Evolutionary conservation across 352 stramenopile species (phyloP), one percentile per base, ranked within the genome.

Genomic region (Paralagenidium karlingii): DNA sequence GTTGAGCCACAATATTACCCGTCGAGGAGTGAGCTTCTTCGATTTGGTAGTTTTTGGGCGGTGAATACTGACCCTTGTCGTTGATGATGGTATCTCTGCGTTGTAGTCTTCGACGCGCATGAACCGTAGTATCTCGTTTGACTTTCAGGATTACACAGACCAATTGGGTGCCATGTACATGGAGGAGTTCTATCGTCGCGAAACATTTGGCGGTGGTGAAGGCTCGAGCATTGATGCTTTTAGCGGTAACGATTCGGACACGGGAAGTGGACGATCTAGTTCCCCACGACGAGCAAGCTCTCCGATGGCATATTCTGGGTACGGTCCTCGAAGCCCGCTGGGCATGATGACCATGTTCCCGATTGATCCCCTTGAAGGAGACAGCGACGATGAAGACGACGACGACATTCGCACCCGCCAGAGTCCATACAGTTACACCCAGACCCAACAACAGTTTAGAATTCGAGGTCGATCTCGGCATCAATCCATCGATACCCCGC

Each of bases 51-150:
- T n/a, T n/a, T n/a, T n/a, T n/a, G n/a, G n/a, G n/a, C n/a, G n/a
- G n/a, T n/a, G n/a, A n/a, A n/a, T n/a, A n/a, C n/a, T n/a, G n/a
- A n/a, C n/a, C n/a, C n/a, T n/a, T n/a, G n/a, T n/a, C n/a, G n/a
- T n/a, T n/a, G n/a, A n/a, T n/a, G n/a, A n/a, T n/a, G n/a, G n/a
- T n/a, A n/a, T n/a, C n/a, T n/a, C n/a, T n/a, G n/a, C n/a, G n/a
- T n/a, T n/a, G n/a, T n/a, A n/a, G n/a, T n/a, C n/a, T n/a, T n/a
- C n/a, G 40, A 63, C 56, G n/a, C 67, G 69, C 25, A 63, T 68
- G 26, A 83, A 71, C 29, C 68, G 75, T 13, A 88, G 75, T 32
- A 60, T 85, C 11, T 88, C 75, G 30, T 78, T 84, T 43, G 75
- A 88, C 37, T 73, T 66, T 20, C 75, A 76, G 20, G 75, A 87